Evolutionary conservation across 2,329 filamentous ascomycete genomes (phyloP).

Genomic region (Gnomoniopsis smithogilvyi): DNA sequence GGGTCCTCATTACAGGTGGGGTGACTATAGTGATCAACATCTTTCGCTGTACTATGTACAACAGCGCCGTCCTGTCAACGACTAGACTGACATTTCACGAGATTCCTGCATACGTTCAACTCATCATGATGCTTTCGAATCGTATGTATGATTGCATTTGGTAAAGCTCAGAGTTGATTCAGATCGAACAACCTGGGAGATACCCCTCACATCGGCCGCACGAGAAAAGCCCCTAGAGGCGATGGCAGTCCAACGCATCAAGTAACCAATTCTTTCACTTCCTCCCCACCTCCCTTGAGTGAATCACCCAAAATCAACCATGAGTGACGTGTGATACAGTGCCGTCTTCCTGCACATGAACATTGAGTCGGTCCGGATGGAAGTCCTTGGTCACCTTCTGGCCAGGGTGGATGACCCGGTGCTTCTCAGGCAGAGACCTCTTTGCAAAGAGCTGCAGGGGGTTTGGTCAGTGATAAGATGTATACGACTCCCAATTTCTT

Average conservation of each 20-base stretch:
- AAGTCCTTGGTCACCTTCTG: slow-evolving; percentile 58
- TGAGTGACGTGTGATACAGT: slow-evolving; percentile 58
- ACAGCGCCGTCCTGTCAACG: neutral
- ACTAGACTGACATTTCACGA: neutral
- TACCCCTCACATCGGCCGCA: too few species aligned
- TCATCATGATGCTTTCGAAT: too few species aligned
- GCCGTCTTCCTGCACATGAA: slow-evolving; percentile 58
- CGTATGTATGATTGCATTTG: too few species aligned
- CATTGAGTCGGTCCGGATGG: slow-evolving; percentile 51
- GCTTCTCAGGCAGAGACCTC: slow-evolving; percentile 53
- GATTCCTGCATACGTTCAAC: neutral
- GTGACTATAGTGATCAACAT: neutral
- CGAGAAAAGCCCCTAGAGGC: too few species aligned
- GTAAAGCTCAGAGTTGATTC: too few species aligned
- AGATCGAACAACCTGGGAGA: too few species aligned
- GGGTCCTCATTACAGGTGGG: neutral
- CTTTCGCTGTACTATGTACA: neutral
- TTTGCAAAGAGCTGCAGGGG: slow-evolving; percentile 55
- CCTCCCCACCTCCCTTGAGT: neutral
- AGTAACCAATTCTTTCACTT: neutral
- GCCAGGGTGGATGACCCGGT: slow-evolving; percentile 55
- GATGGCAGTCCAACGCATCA: neutral
- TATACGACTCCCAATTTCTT: neutral
- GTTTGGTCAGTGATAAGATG: neutral
- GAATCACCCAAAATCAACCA: slow-evolving; percentile 37